phyloP scores from a whole-genome alignment of 2,329 filamentous ascomycete species.

The Xylaria sp. region DNA sequence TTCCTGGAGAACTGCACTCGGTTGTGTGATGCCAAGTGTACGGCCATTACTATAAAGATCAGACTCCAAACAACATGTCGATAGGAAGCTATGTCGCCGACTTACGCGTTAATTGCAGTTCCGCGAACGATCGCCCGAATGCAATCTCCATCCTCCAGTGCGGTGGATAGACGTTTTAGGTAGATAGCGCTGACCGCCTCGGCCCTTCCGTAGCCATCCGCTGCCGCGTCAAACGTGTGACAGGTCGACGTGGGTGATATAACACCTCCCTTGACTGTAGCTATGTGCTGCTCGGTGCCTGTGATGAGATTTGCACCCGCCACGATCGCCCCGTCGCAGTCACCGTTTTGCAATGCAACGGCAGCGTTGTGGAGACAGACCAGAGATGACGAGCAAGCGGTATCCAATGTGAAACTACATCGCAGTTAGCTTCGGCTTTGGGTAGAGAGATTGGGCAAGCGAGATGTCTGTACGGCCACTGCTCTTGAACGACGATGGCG shows the following conservation, averaged over 20 bases:
- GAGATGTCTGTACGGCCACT: too few species aligned
- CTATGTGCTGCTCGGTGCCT: slow-evolving; percentile 40
- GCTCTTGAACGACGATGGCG: too few species aligned
- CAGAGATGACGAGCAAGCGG: slow-evolving; percentile 50
- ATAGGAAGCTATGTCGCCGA: not conserved
- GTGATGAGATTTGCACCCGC: slow-evolving; percentile 43
- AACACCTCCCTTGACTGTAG: slow-evolving; percentile 45
- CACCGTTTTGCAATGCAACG: slow-evolving; percentile 31
- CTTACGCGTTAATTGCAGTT: slow-evolving; percentile 37
- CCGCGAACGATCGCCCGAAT: slow-evolving; percentile 36
- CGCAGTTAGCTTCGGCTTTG: not conserved
- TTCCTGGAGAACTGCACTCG: slow-evolving; percentile 51
- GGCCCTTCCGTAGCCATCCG: slow-evolving; percentile 63
- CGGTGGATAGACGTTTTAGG: slow-evolving; percentile 57
- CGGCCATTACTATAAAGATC: slow-evolving; percentile 51
- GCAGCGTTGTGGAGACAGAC: slow-evolving; percentile 43
- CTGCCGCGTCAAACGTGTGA: slow-evolving; percentile 56
- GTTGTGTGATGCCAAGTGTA: slow-evolving; percentile 59
- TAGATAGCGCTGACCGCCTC: slow-evolving; percentile 60
- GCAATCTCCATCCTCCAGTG: slow-evolving; percentile 47
- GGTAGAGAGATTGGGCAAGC: not conserved
- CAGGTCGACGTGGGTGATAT: slow-evolving; percentile 53
- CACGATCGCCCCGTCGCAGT: slow-evolving; percentile 44
- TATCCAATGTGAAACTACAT: slow-evolving; percentile 45
- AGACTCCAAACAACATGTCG: not conserved